Base-by-base conservation (phyloP, 2,329 filamentous ascomycete species). In the Cladophialophora carrionii region DNA sequence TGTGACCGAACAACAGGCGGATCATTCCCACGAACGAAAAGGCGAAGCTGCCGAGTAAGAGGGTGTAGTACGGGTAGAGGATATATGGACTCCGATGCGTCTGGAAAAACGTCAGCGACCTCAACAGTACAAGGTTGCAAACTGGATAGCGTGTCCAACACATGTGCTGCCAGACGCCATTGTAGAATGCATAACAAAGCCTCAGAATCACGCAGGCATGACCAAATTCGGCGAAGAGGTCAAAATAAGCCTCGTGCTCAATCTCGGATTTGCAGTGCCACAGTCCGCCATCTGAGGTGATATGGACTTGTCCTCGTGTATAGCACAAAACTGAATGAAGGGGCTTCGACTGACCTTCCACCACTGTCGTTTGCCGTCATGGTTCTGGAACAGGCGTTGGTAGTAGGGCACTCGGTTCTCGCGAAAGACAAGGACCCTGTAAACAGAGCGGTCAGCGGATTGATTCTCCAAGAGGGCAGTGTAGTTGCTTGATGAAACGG, bases 341-440 rank as follows among this genome's bases (percentile, higher is more conserved):
- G 32, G 10, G n/a, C 57, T 48, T 43, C 48, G 26, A 83, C 85
- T 78, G 74, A 89, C 87, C 86, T 89, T 88, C 76, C 83, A 80
- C 87, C 87, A 90, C 76, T 86, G 83, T 76, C 87, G 82, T 74
- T 87, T 78, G 73, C 87, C 87, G 75, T 89, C 87, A 76, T 88
- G 80, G 69, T 80, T 82, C 79, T 89, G 87, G 81, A 87, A 87
- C 56, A 88, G 81, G 71, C 85, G 82, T 80, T 90, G 87, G 81
- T 88, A 90, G 72, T 85, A 78, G 60, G 87, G 85, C 70, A 90
- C 88, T 72, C 84, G 83, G 82, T 90, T 90, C 78, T 86, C 81
- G 77, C 87, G 87, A 82, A 83, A 83, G 74, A 89, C 75, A 71
- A 81, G 81, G 34, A 61, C 22, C 20, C 63, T 65, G 46, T 54